These are phyloP conservation scores for Corinectria fuckeliana DNA, from an alignment of 2,329 filamentous ascomycete genomes.

Conservation along the genomic window DNA sequence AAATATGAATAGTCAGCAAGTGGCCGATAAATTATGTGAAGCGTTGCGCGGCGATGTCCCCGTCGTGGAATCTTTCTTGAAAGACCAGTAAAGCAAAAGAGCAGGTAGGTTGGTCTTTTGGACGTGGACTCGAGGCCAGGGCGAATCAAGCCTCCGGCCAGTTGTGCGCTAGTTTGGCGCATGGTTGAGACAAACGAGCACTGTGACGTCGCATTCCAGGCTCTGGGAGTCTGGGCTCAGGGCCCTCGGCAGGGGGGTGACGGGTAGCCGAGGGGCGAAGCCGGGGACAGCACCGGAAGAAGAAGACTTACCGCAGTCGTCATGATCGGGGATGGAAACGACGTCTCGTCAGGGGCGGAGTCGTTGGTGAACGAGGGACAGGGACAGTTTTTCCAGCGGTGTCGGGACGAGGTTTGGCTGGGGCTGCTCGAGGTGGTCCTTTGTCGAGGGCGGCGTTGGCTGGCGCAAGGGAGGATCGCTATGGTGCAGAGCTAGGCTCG, in stretches of 20 bases:
- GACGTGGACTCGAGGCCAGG: constrained; percentile 35
- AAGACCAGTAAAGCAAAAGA: constrained; percentile 24
- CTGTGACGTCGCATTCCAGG: constrained; percentile 43
- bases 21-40: constrained; percentile 30
- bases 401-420: constrained; percentile 18
- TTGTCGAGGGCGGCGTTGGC: constrained; percentile 18
- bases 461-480: constrained; percentile 20
- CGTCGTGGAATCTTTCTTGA: constrained; percentile 25
- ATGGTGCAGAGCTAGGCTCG: constrained; percentile 11
- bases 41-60: constrained; percentile 15
- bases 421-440: constrained; percentile 10
- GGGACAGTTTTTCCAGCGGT: constrained; percentile 25
- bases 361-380: constrained; percentile 8
- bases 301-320: constrained; percentile 21
- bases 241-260: constrained; percentile 23
- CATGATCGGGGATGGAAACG: constrained; percentile 14
- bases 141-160: constrained; percentile 38
- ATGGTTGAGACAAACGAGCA: constrained; percentile 47
- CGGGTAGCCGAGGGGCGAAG: neutral
- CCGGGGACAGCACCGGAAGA: constrained; percentile 4
- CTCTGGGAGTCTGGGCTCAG: constrained; percentile 25
- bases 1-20: constrained; percentile 30
- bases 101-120: constrained; percentile 18
- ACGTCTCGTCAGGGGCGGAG: constrained; percentile 5
- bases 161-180: constrained; percentile 42